These are phyloP conservation scores for Mollisiaceae sp. DNA, from an alignment of 2,329 filamentous ascomycete genomes.

Conservation along the genomic window DNA sequence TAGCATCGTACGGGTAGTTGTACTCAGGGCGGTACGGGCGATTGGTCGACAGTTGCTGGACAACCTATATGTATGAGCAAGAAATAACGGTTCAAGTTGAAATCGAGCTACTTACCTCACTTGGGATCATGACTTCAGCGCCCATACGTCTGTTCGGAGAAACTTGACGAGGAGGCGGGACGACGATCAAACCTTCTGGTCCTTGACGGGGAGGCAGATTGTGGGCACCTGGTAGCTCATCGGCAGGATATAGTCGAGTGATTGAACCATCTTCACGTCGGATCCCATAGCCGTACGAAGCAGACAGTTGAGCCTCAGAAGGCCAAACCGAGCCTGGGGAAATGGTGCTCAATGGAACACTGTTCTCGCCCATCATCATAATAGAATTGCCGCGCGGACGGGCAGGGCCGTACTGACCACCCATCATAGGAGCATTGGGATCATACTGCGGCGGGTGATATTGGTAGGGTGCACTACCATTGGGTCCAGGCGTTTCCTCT, in stretches of 20 bases:
- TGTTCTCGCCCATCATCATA: slow-evolving; percentile 32
- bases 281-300: slow-evolving; percentile 56
- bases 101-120: slow-evolving; percentile 25
- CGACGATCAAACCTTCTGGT: slow-evolving; percentile 40
- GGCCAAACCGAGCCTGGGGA: slow-evolving; percentile 34
- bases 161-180: slow-evolving; percentile 33
- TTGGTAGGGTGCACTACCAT: neutral
- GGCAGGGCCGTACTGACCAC: neutral
- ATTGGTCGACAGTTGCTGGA: slow-evolving; percentile 15
- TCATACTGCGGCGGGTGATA: slow-evolving; percentile 8
- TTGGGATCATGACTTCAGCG: slow-evolving; percentile 29
- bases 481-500: neutral
- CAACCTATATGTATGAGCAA: slow-evolving; percentile 25
- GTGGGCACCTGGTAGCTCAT: slow-evolving; percentile 50
- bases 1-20: slow-evolving; percentile 3
- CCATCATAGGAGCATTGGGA: slow-evolving; percentile 9
- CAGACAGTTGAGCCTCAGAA: slow-evolving; percentile 32
- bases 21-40: neutral
- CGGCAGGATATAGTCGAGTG: slow-evolving; percentile 61
- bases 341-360: slow-evolving; percentile 28
- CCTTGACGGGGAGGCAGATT: slow-evolving; percentile 47
- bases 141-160: slow-evolving; percentile 26
- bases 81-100: neutral
- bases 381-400: slow-evolving; percentile 3
- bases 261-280: slow-evolving; percentile 58